Conservation (phyloP, 768 basidiomycete species). For the Termitomyces sp. region DNA sequence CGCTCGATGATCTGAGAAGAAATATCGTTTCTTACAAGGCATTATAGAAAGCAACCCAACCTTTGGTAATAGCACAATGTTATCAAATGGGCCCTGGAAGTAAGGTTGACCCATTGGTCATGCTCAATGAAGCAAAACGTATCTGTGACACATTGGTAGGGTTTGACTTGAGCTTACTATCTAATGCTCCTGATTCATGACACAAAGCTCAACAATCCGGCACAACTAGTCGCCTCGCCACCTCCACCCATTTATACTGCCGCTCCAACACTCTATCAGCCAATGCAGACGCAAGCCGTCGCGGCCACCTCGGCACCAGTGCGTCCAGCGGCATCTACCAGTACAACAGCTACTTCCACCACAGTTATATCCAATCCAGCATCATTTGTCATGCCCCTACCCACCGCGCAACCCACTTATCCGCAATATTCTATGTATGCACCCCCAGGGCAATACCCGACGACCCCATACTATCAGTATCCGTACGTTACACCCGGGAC, state of each 20-base stretch:
- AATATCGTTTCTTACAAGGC: conserved; percentile 11
- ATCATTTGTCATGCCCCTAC: conserved; percentile 68
- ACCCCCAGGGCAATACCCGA: conserved; percentile 44
- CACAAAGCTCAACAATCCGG: conserved; percentile 66
- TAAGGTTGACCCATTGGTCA: conserved; percentile 68
- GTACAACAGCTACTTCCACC: conserved; percentile 30
- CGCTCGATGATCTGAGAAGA: conserved; percentile 2
- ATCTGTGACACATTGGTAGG: conserved; percentile 73
- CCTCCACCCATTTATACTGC: conserved; percentile 54
- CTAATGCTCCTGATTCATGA: conserved; percentile 1
- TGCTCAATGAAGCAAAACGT: conserved; percentile 74
- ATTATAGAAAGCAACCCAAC: conserved; percentile 51
- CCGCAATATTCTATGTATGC: conserved; percentile 41
- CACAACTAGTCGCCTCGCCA: conserved; percentile 60
- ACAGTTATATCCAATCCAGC: conserved; percentile 65
- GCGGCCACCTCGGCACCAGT: conserved; percentile 24
- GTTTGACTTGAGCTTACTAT: conserved; percentile 1
- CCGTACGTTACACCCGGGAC: conserved; percentile 20
- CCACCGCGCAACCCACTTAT: conserved; percentile 38
- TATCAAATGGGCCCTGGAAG: conserved; percentile 67
- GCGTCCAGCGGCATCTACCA: conserved; percentile 23
- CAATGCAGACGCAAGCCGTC: conserved; percentile 20
- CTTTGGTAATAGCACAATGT: conserved; percentile 74
- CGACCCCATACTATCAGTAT: conserved; percentile 61
- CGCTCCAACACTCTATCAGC: conserved; percentile 38